phyloP scores from a whole-genome alignment of 805 yeast genomes.

The Candida morakotiae region DNA sequence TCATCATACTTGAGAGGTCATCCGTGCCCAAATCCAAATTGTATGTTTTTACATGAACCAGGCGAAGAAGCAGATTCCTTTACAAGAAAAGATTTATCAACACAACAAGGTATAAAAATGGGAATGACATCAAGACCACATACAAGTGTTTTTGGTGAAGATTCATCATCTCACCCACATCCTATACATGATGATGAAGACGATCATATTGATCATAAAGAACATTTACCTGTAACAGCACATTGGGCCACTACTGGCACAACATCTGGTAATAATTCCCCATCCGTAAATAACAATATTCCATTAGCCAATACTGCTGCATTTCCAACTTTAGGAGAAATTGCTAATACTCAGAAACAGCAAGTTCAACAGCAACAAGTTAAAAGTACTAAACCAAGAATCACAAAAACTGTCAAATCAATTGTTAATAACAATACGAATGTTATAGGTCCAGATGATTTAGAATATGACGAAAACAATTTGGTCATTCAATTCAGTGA shows the following conservation, averaged over 20 bases:
- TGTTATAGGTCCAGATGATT: slow-evolving; percentile 42
- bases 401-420: slow-evolving; percentile 26
- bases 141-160: slow-evolving; percentile 6
- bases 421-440: slow-evolving; percentile 18
- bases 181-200: slow-evolving; percentile 14
- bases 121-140: slow-evolving; percentile 25
- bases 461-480: slow-evolving; percentile 40
- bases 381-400: slow-evolving; percentile 22
- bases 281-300: slow-evolving; percentile 30
- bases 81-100: slow-evolving; percentile 82
- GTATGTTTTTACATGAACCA: slow-evolving; percentile 98
- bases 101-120: slow-evolving; percentile 66
- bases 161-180: slow-evolving; percentile 2
- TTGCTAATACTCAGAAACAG: slow-evolving; percentile 34
- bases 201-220: slow-evolving; percentile 11
- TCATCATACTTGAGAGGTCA: slow-evolving; percentile 93
- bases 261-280: slow-evolving; percentile 26
- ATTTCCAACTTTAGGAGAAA: slow-evolving; percentile 57
- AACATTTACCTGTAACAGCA: slow-evolving; percentile 67
- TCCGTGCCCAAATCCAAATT: slow-evolving; percentile 95
- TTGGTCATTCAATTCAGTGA: slow-evolving; percentile 47
- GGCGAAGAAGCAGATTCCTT: slow-evolving; percentile 99
- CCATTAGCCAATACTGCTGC: slow-evolving; percentile 47
- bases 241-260: slow-evolving; percentile 47
- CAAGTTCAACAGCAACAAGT: slow-evolving; percentile 28